Base-by-base conservation (phyloP, 2,329 filamentous ascomycete species). In the Aureobasidium namibiae region DNA sequence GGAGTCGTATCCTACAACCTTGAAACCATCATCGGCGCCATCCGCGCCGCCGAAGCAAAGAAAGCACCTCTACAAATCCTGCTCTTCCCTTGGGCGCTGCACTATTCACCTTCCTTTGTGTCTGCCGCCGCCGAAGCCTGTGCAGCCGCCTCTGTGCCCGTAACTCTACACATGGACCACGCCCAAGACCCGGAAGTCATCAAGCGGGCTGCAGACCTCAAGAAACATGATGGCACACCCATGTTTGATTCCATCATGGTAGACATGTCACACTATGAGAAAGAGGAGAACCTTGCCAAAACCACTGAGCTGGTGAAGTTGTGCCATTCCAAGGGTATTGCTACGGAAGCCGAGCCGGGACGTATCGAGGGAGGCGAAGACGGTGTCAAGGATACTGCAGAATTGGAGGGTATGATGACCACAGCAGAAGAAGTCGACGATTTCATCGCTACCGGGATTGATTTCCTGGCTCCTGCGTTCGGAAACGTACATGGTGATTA, bases 281-380 rank as follows among this genome's bases (percentile, higher is more conserved):
- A 26, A n/a, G 48, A 50, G 23, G 48, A 50, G 14, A 39, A 50
- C 11, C 48, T 50, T 26, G 21, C 21, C 38, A 50, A 50, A 21
- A 50, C 48, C 6, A 38, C 26, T 6, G 48, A 50, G 31, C 48
- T 50, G n/a, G 48, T 50, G 6, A 33, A 24, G 14, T 50, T 26
- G 13, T 50, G 48, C 23, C 33, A 50, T n/a, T 18, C 18, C 4
- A 10, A 21, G 9, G 21, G 33, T 3, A 50, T 50, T 14, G 21
- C 48, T 1, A 67, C 66, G 10, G 69, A 70, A 60, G 68, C 68
- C 5, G 69, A 70, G 48, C 66, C 65, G 18, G 69, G 69, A 7
- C 62, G 69, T 4, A 67, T 70, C n/a, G 67, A 70, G 58, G 69
- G 69, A n/a, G 67, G 69, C 16, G 69, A 70, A 60, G 69, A 70